phyloP scores from a whole-genome alignment of 2,329 filamentous ascomycete genomes.

The Fusarium lateritium region DNA sequence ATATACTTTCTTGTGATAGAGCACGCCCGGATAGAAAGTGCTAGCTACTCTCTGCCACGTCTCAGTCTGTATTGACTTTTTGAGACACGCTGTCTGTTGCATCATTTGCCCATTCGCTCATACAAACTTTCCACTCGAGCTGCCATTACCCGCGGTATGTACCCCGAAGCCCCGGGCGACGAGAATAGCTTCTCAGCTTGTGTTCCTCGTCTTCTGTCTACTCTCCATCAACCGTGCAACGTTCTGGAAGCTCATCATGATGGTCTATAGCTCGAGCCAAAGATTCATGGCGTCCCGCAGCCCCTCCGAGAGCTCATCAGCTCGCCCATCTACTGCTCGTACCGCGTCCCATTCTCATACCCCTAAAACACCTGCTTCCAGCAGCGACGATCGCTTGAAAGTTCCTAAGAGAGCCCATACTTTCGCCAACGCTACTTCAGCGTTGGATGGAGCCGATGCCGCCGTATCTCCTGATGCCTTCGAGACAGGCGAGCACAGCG shows the following conservation, averaged over 20 bases:
- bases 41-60: slow-evolving; percentile 22
- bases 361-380: slow-evolving; percentile 43
- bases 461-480: slow-evolving; percentile 63
- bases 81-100: slow-evolving; percentile 49
- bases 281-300: slow-evolving; percentile 55
- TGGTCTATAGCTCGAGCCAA: slow-evolving; percentile 46
- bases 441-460: slow-evolving; percentile 34
- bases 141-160: slow-evolving; percentile 40
- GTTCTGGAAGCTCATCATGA: slow-evolving; percentile 47
- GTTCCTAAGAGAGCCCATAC: slow-evolving; percentile 64
- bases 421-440: slow-evolving; percentile 58
- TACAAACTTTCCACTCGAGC: slow-evolving; percentile 29
- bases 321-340: slow-evolving; percentile 52
- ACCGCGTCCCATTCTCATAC: slow-evolving; percentile 51
- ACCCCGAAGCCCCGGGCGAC: slow-evolving; percentile 18
- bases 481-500: slow-evolving; percentile 60
- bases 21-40: slow-evolving; percentile 16
- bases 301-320: slow-evolving; percentile 48
- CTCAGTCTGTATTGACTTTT: slow-evolving; percentile 35
- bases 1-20: not conserved
- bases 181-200: slow-evolving; percentile 3
- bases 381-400: slow-evolving; percentile 52
- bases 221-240: slow-evolving; percentile 6
- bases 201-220: not conserved
- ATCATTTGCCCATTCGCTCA: slow-evolving; percentile 35